Percentiles rank a stretch among this genome's conserved stretches.
These are phyloP conservation scores for Fusarium globosum DNA, from an alignment of 2,329 filamentous ascomycete species.

Conservation along the genomic window DNA sequence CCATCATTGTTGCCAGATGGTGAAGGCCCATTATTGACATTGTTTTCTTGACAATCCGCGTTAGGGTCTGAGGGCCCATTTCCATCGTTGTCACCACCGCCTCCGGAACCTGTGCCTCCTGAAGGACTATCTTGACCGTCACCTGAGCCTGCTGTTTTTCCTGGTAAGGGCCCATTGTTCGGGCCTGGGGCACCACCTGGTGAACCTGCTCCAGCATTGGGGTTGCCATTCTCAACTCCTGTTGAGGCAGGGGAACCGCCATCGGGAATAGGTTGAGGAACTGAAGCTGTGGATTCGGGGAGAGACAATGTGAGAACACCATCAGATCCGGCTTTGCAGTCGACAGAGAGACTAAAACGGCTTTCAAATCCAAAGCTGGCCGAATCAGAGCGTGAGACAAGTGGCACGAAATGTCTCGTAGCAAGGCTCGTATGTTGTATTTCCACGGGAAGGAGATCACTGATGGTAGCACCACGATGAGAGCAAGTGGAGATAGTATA, in stretches of 20 bases:
- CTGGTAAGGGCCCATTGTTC: background rate
- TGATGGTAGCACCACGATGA: conserved; percentile 42
- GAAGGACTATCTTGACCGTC: background rate
- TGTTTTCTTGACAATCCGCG: background rate
- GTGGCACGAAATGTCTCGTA: conserved; percentile 15
- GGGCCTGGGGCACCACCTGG: background rate
- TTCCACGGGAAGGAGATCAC: conserved; percentile 47
- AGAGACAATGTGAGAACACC: conserved; percentile 48
- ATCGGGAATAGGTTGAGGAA: background rate
- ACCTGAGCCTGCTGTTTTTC: background rate
- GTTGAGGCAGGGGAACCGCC: background rate
- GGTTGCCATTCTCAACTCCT: background rate
- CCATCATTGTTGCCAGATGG: background rate
- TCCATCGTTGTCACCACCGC: background rate
- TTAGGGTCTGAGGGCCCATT: background rate
- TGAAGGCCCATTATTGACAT: background rate
- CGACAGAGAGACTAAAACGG: conserved; percentile 42
- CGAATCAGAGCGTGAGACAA: conserved; percentile 5
- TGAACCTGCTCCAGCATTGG: background rate
- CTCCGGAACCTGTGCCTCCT: background rate
- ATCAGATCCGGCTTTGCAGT: conserved; percentile 48
- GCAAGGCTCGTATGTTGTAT: conserved; percentile 31
- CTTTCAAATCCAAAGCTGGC: conserved; percentile 32
- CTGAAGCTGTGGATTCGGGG: conserved; percentile 27
- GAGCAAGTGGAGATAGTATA: conserved; percentile 45